A percentile compares a stretch with the other conserved stretches of the same genome.
Conservation (phyloP, 306 rosid species). For the Dryas octopetala region DNA sequence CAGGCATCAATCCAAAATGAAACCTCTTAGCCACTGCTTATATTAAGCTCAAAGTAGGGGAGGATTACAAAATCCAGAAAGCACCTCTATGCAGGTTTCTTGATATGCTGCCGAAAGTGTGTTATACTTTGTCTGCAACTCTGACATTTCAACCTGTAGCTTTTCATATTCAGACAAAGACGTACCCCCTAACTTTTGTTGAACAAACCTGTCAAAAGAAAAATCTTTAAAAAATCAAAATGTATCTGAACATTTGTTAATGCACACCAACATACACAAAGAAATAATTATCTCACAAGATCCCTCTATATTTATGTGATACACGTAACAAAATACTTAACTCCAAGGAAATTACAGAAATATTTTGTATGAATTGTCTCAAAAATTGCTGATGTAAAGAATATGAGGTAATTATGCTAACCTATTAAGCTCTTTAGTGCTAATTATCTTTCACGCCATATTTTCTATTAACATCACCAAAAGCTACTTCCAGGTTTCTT, state of each 20-base stretch:
- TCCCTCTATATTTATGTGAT: background rate
- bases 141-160: conserved; percentile 71
- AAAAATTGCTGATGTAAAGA: background rate
- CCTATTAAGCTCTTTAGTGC: too few relatives aligned
- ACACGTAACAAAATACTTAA: background rate
- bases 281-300: background rate
- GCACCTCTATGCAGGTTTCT: conserved; percentile 75
- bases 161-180: conserved; percentile 67
- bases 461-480: too few relatives aligned
- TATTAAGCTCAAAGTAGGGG: background rate
- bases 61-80: background rate
- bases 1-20: background rate
- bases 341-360: too few relatives aligned
- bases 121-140: conserved; percentile 62
- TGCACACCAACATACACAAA: background rate
- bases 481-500: too few relatives aligned
- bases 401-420: too few relatives aligned
- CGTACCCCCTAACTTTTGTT: conserved; percentile 81
- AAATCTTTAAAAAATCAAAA: background rate
- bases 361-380: background rate
- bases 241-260: background rate
- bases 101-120: conserved; percentile 64
- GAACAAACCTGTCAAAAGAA: conserved; percentile 65
- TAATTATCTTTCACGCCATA: too few relatives aligned
- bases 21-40: background rate